Percentiles rank a stretch among this genome's conserved stretches.
phyloP scores from a whole-genome alignment of 2,329 filamentous ascomycete genomes.

The Macrophomina phaseolina region DNA sequence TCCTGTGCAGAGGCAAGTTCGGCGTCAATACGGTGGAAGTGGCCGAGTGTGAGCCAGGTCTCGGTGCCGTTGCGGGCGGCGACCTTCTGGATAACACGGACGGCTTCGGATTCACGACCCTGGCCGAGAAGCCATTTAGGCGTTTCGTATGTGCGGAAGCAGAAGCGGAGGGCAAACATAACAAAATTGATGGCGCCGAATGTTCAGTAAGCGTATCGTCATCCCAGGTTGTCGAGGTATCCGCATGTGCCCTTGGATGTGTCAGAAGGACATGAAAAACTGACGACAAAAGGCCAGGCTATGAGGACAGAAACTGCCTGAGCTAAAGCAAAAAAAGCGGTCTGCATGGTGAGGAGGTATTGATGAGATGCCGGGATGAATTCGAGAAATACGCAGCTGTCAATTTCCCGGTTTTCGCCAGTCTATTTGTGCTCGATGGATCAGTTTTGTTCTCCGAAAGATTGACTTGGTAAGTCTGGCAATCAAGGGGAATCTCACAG shows the following conservation, averaged over 20 bases:
- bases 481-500: not conserved
- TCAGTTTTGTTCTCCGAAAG: not conserved
- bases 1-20: conserved; percentile 33
- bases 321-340: not conserved
- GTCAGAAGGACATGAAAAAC: conserved; percentile 27
- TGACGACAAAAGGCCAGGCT: conserved; percentile 6
- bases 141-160: conserved; percentile 63
- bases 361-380: conserved; percentile 10
- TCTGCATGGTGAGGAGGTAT: conserved; percentile 11
- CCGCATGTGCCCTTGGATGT: conserved; percentile 27
- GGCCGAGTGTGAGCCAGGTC: conserved; percentile 42
- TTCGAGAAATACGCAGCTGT: conserved; percentile 10
- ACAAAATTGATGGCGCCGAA: conserved; percentile 47
- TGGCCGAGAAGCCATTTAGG: conserved; percentile 64
- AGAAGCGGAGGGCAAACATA: conserved; percentile 58
- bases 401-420: conserved; percentile 4
- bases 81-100: conserved; percentile 52
- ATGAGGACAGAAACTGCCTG: not conserved
- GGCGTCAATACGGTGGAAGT: conserved; percentile 43
- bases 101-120: conserved; percentile 59
- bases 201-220: conserved; percentile 51
- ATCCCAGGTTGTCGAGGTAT: conserved; percentile 46
- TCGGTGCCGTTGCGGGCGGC: conserved; percentile 49
- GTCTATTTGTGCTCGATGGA: not conserved
- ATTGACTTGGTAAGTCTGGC: not conserved